Conservation (phyloP, 148 eudicot genomes). For the Euryodendron excelsum region DNA sequence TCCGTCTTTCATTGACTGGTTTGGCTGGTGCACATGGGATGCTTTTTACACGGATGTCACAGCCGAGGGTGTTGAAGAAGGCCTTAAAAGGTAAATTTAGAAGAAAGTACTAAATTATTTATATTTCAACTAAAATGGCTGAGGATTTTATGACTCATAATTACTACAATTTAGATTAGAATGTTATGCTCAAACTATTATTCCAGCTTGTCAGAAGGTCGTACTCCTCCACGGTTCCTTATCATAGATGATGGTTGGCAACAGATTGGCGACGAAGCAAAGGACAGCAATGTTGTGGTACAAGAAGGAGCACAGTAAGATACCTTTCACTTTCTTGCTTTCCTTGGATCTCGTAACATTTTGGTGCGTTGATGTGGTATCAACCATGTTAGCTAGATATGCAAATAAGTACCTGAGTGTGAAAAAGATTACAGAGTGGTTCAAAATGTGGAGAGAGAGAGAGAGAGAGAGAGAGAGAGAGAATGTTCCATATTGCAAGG, state of each 20-base stretch:
- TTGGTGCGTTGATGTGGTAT: background rate
- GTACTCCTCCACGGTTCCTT: slow-evolving; percentile 81
- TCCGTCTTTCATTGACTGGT: slow-evolving; percentile 89
- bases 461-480: background rate
- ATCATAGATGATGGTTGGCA: slow-evolving; percentile 99
- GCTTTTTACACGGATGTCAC: slow-evolving; percentile 99
- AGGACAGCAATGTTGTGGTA: slow-evolving; percentile 51
- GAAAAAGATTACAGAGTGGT: background rate
- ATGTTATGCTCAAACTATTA: background rate
- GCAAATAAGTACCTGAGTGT: background rate
- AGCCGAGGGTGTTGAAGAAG: slow-evolving; percentile 92
- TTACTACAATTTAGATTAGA: background rate
- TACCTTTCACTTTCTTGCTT: slow-evolving; percentile 4
- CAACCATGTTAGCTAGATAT: background rate
- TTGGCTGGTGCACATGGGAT: slow-evolving; percentile 99
- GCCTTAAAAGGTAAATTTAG: slow-evolving; percentile 60
- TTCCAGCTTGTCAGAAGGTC: slow-evolving; percentile 80
- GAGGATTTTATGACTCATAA: background rate
- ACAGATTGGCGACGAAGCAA: slow-evolving; percentile 70
- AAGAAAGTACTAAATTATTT: background rate
- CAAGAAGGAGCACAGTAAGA: slow-evolving; percentile 99
- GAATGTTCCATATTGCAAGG: background rate
- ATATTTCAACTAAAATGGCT: background rate
- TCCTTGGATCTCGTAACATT: background rate
- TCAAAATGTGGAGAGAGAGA: background rate